phyloP scores from a whole-genome alignment of 2,329 filamentous ascomycete genomes.

The Ciborinia camelliae region DNA sequence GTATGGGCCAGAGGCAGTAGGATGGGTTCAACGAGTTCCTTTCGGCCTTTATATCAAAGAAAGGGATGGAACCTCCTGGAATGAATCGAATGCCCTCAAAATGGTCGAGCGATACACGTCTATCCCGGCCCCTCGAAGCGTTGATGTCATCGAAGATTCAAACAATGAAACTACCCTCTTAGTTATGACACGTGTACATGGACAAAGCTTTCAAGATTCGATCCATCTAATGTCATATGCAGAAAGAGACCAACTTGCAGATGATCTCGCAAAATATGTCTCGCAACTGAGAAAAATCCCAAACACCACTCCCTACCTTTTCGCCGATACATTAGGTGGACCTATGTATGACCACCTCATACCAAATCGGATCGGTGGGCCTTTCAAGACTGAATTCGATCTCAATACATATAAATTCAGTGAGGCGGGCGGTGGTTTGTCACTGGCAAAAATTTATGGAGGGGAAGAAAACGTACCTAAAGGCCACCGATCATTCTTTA shows the following conservation, averaged over 20 bases:
- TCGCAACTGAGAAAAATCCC: background rate
- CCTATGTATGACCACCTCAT: background rate
- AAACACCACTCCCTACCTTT: background rate
- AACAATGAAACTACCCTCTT: background rate
- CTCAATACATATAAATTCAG: background rate
- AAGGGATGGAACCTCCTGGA: background rate
- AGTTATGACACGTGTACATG: background rate
- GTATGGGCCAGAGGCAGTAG: background rate
- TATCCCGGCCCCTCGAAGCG: background rate
- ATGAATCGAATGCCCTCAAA: conserved; percentile 2
- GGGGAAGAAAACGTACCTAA: background rate
- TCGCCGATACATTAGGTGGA: background rate
- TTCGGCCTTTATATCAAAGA: background rate
- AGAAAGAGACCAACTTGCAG: background rate
- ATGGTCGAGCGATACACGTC: background rate
- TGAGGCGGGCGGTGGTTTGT: background rate
- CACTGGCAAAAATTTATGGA: background rate
- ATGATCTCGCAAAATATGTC: background rate
- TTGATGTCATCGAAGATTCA: background rate
- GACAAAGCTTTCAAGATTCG: background rate
- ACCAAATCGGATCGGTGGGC: background rate
- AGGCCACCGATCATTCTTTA: background rate
- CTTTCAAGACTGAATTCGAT: background rate
- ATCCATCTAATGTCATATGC: background rate
- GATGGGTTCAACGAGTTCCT: background rate